Conservation (phyloP, 2,329 filamentous ascomycete species). For the Cryoendolithus antarcticus region DNA sequence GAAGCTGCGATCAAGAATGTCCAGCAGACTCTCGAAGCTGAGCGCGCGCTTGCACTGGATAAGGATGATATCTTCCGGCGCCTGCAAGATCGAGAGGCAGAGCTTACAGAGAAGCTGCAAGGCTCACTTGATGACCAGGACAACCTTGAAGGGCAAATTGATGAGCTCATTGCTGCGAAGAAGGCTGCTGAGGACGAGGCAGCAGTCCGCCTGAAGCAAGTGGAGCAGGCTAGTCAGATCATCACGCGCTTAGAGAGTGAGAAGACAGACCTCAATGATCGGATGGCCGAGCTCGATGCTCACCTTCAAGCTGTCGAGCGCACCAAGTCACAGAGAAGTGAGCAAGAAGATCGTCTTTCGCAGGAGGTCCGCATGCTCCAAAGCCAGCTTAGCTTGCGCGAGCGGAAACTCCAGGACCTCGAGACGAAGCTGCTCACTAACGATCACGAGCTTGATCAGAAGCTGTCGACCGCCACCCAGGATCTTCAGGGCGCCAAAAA, state of each 20-base stretch:
- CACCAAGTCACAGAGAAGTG: slow-evolving; percentile 59
- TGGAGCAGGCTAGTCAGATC: slow-evolving; percentile 82
- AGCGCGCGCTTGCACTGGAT: slow-evolving; percentile 86
- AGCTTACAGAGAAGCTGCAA: slow-evolving; percentile 84
- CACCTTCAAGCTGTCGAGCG: slow-evolving; percentile 59
- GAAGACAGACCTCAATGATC: slow-evolving; percentile 60
- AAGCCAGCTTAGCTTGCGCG: slow-evolving; percentile 78
- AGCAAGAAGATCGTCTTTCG: slow-evolving; percentile 61
- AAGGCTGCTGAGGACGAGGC: slow-evolving; percentile 79
- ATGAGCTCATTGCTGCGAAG: slow-evolving; percentile 77
- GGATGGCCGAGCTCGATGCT: slow-evolving; percentile 56
- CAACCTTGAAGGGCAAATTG: slow-evolving; percentile 82
- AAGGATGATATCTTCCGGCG: slow-evolving; percentile 99
- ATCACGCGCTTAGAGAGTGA: slow-evolving; percentile 79
- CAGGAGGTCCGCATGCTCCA: slow-evolving; percentile 85
- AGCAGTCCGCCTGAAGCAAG: slow-evolving; percentile 62
- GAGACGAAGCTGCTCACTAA: slow-evolving; percentile 72
- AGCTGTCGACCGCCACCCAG: slow-evolving; percentile 64
- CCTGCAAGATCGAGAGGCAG: slow-evolving; percentile 80
- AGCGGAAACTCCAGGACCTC: slow-evolving; percentile 77
- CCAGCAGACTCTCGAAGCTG: slow-evolving; percentile 88
- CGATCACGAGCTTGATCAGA: slow-evolving; percentile 81
- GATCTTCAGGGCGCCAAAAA: slow-evolving; percentile 63
- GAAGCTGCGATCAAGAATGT: slow-evolving; percentile 80
- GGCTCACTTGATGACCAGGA: slow-evolving; percentile 92